Evolutionary conservation across 2,329 filamentous ascomycete genomes (phyloP).

Genomic region (Trichoderma asperellum): DNA sequence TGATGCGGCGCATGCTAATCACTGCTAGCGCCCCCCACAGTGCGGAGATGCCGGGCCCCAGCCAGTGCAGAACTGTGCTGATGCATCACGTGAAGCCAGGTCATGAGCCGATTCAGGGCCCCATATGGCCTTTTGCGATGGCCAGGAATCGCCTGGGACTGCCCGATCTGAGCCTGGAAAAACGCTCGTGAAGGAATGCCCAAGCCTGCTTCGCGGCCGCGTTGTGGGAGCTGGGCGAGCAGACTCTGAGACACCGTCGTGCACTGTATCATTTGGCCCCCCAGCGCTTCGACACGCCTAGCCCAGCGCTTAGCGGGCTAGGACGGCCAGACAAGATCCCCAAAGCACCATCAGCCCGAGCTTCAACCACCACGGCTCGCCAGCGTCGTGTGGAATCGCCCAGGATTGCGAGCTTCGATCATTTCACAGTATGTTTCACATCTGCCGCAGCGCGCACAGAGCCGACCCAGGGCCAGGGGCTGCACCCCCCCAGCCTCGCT

Average conservation of each 20-base stretch:
- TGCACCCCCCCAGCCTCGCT: constrained; percentile 29
- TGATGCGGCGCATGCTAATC: constrained; percentile 33
- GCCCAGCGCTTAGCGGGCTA: constrained; percentile 41
- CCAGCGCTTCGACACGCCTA: constrained; percentile 39
- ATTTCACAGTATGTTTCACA: constrained; percentile 29
- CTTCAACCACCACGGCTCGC: constrained; percentile 35
- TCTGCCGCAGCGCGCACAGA: constrained; percentile 18
- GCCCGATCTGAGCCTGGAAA: constrained; percentile 13
- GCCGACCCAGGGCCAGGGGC: constrained; percentile 14
- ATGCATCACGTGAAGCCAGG: constrained; percentile 43
- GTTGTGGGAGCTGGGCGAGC: constrained; percentile 21
- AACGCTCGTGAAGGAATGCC: constrained; percentile 17
- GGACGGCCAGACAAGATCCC: constrained; percentile 32
- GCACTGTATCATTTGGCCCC: constrained; percentile 34
- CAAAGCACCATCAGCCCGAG: constrained; percentile 38
- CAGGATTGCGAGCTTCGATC: constrained; percentile 35
- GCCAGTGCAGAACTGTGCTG: constrained; percentile 35
- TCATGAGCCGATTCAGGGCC: constrained; percentile 39
- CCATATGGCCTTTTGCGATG: constrained; percentile 33
- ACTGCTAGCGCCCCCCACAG: constrained; percentile 36
- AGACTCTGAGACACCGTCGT: constrained; percentile 15
- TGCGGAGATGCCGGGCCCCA: constrained; percentile 22
- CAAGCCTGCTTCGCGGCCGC: constrained; percentile 4
- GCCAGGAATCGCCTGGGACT: constrained; percentile 11
- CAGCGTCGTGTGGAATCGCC: constrained; percentile 34